phyloP scores from a whole-genome alignment of 2,329 filamentous ascomycete genomes.

The Polytolypa hystricis region DNA sequence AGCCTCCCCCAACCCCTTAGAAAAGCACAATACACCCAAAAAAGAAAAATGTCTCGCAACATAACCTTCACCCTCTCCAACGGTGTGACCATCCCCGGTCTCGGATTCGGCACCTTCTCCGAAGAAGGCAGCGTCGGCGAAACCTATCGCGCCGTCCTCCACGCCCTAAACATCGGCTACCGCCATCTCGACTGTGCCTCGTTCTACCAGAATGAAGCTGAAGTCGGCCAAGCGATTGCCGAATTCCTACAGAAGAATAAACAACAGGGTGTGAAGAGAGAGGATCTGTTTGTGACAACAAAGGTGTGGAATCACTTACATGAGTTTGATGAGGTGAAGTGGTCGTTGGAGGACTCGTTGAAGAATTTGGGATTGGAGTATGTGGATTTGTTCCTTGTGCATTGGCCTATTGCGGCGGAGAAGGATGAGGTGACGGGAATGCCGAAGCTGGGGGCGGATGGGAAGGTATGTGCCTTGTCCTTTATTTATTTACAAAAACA shows the following conservation, averaged over 20 bases:
- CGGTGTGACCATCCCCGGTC: constrained; percentile 49
- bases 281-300: constrained; percentile 41
- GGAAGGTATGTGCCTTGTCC: constrained; percentile 30
- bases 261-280: constrained; percentile 37
- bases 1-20: no score
- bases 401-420: constrained; percentile 43
- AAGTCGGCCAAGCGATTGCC: constrained; percentile 42
- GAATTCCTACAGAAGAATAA: constrained; percentile 44
- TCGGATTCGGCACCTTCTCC: constrained; percentile 55
- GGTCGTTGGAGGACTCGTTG: constrained; percentile 50
- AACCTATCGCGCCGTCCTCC: constrained; percentile 43
- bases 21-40: no score
- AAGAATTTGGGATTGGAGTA: constrained; percentile 57
- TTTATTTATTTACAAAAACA: neutral
- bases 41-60: constrained; percentile 43
- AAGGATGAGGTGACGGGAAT: constrained; percentile 34
- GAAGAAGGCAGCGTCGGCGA: constrained; percentile 53
- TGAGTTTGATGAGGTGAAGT: constrained; percentile 35
- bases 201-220: constrained; percentile 44
- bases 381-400: constrained; percentile 56
- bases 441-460: constrained; percentile 41
- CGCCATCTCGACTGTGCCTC: constrained; percentile 47
- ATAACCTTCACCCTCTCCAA: constrained; percentile 44
- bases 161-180: constrained; percentile 42
- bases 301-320: constrained; percentile 45